Base-by-base conservation (phyloP, 2,329 filamentous ascomycete species). In the Aspergillus calidoustus region DNA sequence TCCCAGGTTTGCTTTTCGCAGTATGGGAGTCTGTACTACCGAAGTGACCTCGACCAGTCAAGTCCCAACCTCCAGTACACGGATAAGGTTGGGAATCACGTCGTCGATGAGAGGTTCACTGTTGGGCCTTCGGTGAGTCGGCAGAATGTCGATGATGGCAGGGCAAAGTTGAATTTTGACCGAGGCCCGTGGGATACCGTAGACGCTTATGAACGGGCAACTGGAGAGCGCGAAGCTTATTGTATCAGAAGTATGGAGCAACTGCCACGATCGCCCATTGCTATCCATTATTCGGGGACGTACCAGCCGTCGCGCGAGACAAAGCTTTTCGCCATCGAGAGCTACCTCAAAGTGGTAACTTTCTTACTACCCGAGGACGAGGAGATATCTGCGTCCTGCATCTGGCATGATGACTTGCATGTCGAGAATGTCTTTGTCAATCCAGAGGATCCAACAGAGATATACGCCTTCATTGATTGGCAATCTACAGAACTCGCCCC, bases 331-430 rank as follows among this genome's bases (percentile, higher is more conserved):
- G 76, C 74, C 7, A 61, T 75, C 55, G 34, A 68, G n/a, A 65
- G 57, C 43, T 78, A 77, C 64, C 67, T 72, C 47, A 62, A 69
- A n/a, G 41, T 75, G 5, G 59, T 72, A n/a, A 69, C 64, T n/a
- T 64, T 65, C 53, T 60, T 76, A n/a, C 59, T 74, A 19, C 8
- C 74, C 70, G 2, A 61, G 17, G 43, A 46, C n/a, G 43, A 46
- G 7, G 3, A 2, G 1, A 46, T 46, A 3, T 15, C 43, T 3
- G 7, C 43, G 3, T 2, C 43, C 17, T 7, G n/a, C n/a, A 6
- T 46, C 9, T 72, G 70, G 78, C 76, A 81, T 57, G 62, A 60
- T 41, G 77, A 81, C 54, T 66, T 80, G 22, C 78, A 81, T 54
- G 58, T 59, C 19, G 76, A 71, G 8, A 81, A 71, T 54, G 66